Evolutionary conservation across 805 yeast genomes (phyloP).

Genomic region (Lipomyces spencermartinsiae): DNA sequence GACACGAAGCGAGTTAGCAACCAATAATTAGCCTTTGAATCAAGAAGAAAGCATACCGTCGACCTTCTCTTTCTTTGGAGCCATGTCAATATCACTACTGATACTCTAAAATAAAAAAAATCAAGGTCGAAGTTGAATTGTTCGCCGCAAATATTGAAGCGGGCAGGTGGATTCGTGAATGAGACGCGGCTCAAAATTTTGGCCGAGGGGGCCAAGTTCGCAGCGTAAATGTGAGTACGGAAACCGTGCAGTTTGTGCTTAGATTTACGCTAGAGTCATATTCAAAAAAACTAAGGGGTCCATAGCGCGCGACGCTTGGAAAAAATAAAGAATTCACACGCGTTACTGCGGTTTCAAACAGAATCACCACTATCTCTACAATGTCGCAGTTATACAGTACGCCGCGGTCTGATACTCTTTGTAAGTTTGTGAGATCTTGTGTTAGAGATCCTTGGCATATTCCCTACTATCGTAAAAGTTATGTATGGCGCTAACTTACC

Average conservation of each 20-base stretch:
- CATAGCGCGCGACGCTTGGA: neutral
- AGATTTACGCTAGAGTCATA: neutral
- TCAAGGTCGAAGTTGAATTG: neutral
- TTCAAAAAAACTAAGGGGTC: neutral
- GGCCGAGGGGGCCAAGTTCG: neutral
- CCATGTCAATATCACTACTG: constrained; percentile 15
- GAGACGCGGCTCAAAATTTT: neutral
- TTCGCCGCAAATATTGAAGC: neutral
- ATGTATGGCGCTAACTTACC: neutral
- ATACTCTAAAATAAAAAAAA: no score
- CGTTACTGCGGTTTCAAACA: neutral
- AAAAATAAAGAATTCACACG: neutral
- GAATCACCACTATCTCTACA: constrained; percentile 1
- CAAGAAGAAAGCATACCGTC: constrained; percentile 16
- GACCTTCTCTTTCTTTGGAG: constrained; percentile 27
- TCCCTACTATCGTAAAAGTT: neutral
- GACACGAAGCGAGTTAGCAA: neutral
- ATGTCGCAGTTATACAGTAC: constrained; percentile 73
- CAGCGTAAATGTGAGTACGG: neutral
- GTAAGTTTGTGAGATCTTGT: constrained; percentile 46
- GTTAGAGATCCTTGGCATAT: neutral
- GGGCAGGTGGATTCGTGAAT: neutral
- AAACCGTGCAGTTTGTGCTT: neutral
- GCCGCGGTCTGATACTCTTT: constrained; percentile 89
- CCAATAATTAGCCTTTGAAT: neutral